These are phyloP conservation scores for Claviceps digitariae DNA, from an alignment of 2,329 filamentous ascomycete species.

Conservation along the genomic window DNA sequence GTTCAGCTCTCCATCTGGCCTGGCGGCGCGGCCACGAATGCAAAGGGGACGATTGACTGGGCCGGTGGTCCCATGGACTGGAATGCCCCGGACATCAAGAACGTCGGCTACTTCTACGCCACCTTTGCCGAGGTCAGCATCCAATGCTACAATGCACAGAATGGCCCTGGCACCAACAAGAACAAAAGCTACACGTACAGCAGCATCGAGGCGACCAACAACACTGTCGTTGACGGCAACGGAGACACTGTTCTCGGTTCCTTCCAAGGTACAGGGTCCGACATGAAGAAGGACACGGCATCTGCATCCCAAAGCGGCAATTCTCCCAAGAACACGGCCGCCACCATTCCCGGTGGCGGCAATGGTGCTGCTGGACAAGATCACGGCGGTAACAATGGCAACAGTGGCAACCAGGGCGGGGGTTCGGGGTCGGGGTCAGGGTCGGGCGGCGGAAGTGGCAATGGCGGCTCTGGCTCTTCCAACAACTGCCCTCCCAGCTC, in stretches of 20 bases:
- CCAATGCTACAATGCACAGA: conserved; percentile 62
- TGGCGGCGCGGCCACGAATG: conserved; percentile 67
- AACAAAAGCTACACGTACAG: conserved; percentile 67
- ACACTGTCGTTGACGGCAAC: conserved; percentile 63
- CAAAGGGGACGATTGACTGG: conserved; percentile 77
- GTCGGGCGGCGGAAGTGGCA: conserved; percentile 9
- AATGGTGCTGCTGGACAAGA: conserved; percentile 13
- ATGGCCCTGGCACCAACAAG: conserved; percentile 51
- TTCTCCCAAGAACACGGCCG: conserved; percentile 11
- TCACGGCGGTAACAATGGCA: conserved; percentile 5
- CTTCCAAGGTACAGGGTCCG: conserved; percentile 64
- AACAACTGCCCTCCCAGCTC: conserved; percentile 21
- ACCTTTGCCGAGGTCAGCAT: conserved; percentile 65
- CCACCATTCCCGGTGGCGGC: conserved; percentile 18
- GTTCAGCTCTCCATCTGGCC: conserved; percentile 96
- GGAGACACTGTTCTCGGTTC: conserved; percentile 65
- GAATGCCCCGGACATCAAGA: conserved; percentile 62
- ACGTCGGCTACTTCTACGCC: conserved; percentile 79
- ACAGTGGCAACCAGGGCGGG: conserved; percentile 8
- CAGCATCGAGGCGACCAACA: conserved; percentile 50
- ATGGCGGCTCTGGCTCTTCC: conserved; percentile 9
- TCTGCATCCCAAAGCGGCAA: conserved; percentile 9
- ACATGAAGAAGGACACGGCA: conserved; percentile 43
- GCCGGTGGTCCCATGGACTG: conserved; percentile 85
- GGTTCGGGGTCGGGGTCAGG: conserved; percentile 12